Evolutionary conservation across 768 basidiomycete species (phyloP).

Genomic region (Suillus ampliporus): DNA sequence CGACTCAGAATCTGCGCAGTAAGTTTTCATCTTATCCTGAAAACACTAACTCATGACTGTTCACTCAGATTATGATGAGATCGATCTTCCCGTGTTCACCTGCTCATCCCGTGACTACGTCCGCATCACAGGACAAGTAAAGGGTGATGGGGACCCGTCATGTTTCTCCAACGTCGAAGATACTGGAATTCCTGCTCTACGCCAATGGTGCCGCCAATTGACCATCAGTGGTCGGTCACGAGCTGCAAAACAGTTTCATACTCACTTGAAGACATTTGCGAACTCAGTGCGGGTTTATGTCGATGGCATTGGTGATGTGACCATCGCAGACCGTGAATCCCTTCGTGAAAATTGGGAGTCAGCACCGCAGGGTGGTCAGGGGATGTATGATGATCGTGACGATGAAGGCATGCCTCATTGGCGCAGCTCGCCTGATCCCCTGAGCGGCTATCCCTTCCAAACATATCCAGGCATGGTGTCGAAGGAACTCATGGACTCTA

Average conservation of each 20-base stretch:
- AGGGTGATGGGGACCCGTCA: slow-evolving; percentile 61
- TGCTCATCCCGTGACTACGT: slow-evolving; percentile 67
- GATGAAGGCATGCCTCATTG: slow-evolving; percentile 21
- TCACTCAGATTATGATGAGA: slow-evolving; percentile 57
- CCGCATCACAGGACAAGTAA: slow-evolving; percentile 60
- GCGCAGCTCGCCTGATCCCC: slow-evolving; percentile 10
- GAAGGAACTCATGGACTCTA: neutral
- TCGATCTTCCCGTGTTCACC: slow-evolving; percentile 68
- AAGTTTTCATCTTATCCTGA: slow-evolving; percentile 17
- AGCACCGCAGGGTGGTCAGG: slow-evolving; percentile 28
- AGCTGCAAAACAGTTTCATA: slow-evolving; percentile 47
- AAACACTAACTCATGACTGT: neutral
- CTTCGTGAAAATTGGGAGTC: slow-evolving; percentile 62
- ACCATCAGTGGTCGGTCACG: slow-evolving; percentile 59
- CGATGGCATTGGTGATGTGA: slow-evolving; percentile 57
- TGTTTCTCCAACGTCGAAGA: slow-evolving; percentile 60
- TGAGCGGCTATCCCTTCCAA: neutral
- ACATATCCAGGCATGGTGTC: neutral
- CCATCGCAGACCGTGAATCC: slow-evolving; percentile 51
- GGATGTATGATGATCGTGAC: slow-evolving; percentile 28
- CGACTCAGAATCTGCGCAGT: slow-evolving; percentile 55
- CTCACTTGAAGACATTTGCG: slow-evolving; percentile 54
- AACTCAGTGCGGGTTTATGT: slow-evolving; percentile 54
- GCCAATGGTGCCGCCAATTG: slow-evolving; percentile 61
- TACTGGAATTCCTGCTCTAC: slow-evolving; percentile 61